Conservation (phyloP, 1,139 yeast genomes). For the Diutina neorugosa region DNA sequence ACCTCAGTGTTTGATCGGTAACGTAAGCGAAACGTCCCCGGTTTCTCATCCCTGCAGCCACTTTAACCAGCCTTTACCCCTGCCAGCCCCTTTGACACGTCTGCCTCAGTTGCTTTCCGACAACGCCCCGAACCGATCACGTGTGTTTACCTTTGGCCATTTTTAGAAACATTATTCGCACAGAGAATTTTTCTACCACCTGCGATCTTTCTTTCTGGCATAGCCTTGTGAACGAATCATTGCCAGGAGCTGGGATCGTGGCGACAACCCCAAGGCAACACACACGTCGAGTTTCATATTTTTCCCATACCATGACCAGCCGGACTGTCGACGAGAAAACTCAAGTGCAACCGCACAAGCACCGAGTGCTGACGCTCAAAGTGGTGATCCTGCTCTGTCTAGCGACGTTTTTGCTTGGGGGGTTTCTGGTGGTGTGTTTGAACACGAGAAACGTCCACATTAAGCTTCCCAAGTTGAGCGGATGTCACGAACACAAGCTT, state of each 20-base stretch:
- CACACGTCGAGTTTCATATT: no score
- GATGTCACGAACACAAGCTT: not conserved
- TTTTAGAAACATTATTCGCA: not conserved
- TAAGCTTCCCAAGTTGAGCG: not conserved
- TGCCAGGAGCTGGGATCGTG: not conserved
- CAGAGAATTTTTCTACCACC: not conserved
- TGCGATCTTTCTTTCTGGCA: not conserved
- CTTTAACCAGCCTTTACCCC: not conserved
- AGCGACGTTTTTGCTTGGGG: not conserved
- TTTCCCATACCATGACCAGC: not conserved
- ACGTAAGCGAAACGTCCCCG: not conserved
- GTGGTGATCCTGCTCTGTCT: not conserved
- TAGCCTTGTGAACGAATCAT: not conserved
- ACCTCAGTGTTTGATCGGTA: no score
- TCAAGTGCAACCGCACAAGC: not conserved
- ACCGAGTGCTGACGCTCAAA: not conserved
- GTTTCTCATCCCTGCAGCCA: not conserved
- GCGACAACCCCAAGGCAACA: not conserved
- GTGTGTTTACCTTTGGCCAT: not conserved
- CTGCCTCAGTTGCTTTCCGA: not conserved
- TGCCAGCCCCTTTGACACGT: not conserved
- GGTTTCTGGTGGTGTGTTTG: conserved; percentile 1
- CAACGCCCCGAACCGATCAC: not conserved
- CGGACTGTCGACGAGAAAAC: not conserved
- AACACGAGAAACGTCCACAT: not conserved